Conservation (phyloP, 2,329 filamentous ascomycete species). For the Penicillium oxalicum region DNA sequence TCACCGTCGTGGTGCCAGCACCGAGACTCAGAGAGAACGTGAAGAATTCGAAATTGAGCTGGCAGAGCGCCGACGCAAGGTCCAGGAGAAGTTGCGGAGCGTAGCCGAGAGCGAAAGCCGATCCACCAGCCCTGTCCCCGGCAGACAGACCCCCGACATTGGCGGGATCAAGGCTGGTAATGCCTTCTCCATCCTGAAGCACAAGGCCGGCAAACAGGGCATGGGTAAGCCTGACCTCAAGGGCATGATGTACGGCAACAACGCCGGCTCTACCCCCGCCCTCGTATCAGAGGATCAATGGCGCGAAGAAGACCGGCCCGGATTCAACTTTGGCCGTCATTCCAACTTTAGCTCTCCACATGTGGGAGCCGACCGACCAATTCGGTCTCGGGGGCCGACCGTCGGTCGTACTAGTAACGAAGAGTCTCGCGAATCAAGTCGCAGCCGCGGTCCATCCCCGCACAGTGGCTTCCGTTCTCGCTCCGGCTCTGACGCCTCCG, state of each 20-base stretch:
- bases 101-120: constrained; percentile 40
- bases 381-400: constrained; percentile 24
- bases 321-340: constrained; percentile 28
- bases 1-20: constrained; percentile 42
- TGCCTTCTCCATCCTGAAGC: constrained; percentile 42
- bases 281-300: constrained; percentile 31
- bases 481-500: constrained; percentile 50
- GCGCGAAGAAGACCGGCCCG: constrained; percentile 33
- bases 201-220: constrained; percentile 34
- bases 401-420: constrained; percentile 30
- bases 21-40: constrained; percentile 45
- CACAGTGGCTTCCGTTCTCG: constrained; percentile 37
- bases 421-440: constrained; percentile 30
- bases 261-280: constrained; percentile 34
- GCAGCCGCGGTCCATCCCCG: constrained; percentile 33
- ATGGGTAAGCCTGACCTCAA: constrained; percentile 30
- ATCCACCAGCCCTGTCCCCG: constrained; percentile 39
- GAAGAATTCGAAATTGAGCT: constrained; percentile 46
- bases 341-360: constrained; percentile 37
- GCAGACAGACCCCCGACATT: constrained; percentile 30
- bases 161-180: constrained; percentile 32
- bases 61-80: constrained; percentile 42
- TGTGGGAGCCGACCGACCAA: constrained; percentile 24
- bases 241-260: constrained; percentile 39
- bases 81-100: constrained; percentile 44